Conservation (phyloP, 495 filamentous ascomycete species). For the Cryomyces minteri region DNA sequence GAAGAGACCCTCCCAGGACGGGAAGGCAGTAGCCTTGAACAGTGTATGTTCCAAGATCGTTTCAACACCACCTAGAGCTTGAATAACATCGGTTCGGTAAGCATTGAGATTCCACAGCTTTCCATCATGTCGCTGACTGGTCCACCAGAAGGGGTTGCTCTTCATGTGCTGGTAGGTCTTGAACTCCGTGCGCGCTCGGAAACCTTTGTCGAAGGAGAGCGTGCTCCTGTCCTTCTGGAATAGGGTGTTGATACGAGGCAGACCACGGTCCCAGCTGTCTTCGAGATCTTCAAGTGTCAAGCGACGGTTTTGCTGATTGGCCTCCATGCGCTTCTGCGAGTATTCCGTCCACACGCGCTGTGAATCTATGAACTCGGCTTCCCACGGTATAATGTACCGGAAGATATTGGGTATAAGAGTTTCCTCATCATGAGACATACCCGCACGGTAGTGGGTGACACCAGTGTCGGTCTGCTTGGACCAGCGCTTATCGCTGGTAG, state of each 20-base stretch:
- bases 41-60: constrained; percentile 96
- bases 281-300: constrained; percentile 93
- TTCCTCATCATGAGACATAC: constrained; percentile 98
- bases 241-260: constrained; percentile 96
- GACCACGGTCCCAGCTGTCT: constrained; percentile 96
- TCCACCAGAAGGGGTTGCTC: constrained; percentile 99
- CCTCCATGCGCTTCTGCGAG: constrained; percentile 91
- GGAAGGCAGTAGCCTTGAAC: constrained; percentile 98
- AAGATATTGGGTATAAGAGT: constrained; percentile 98
- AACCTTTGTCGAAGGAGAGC: constrained; percentile 96
- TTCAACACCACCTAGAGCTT: constrained; percentile 97
- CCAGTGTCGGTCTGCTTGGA: constrained; percentile 95
- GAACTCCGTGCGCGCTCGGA: constrained; percentile 90
- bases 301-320: constrained; percentile 91
- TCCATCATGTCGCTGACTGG: constrained; percentile 91
- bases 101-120: constrained; percentile 98
- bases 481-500: constrained; percentile 95
- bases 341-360: constrained; percentile 99
- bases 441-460: constrained; percentile 91
- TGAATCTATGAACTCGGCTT: constrained; percentile 97
- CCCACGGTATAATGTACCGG: constrained; percentile 99
- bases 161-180: constrained; percentile 99
- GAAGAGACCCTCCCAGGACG: constrained; percentile 96
- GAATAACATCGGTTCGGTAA: constrained; percentile 96
- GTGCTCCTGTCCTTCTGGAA: constrained; percentile 99